phyloP scores from a whole-genome alignment of 306 rosid genomes.

The Nissolia schottii region DNA sequence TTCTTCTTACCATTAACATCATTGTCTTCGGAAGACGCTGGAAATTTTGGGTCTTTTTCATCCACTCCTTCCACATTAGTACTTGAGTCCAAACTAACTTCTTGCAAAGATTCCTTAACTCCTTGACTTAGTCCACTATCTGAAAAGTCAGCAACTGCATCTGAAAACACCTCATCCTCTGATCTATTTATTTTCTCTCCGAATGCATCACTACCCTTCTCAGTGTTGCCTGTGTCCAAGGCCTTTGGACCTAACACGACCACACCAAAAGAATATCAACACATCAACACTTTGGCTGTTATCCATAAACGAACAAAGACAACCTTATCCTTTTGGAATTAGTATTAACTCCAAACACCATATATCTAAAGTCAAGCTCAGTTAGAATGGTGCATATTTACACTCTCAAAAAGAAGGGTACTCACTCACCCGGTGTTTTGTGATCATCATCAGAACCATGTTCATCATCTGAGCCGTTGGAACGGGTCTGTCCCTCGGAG shows the following conservation, averaged over 20 bases:
- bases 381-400: neutral
- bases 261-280: constrained; percentile 21
- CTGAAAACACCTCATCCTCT: constrained; percentile 64
- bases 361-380: neutral
- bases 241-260: constrained; percentile 38
- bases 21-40: constrained; percentile 18
- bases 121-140: constrained; percentile 31
- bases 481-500: constrained; percentile 32
- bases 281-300: too few species aligned
- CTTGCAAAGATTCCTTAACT: constrained; percentile 7
- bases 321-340: neutral
- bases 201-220: constrained; percentile 32
- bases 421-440: constrained; percentile 37
- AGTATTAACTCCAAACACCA: neutral
- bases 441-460: constrained; percentile 58
- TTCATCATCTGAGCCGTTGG: constrained; percentile 57
- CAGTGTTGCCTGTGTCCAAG: constrained; percentile 25
- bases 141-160: constrained; percentile 68
- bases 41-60: constrained; percentile 25
- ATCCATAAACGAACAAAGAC: too few species aligned
- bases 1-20: constrained; percentile 41
- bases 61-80: constrained; percentile 24
- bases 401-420: neutral
- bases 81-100: constrained; percentile 24
- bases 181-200: constrained; percentile 32